Base-by-base conservation (phyloP, 78 protist genomes). In the Dictyostelium firmibasis region DNA sequence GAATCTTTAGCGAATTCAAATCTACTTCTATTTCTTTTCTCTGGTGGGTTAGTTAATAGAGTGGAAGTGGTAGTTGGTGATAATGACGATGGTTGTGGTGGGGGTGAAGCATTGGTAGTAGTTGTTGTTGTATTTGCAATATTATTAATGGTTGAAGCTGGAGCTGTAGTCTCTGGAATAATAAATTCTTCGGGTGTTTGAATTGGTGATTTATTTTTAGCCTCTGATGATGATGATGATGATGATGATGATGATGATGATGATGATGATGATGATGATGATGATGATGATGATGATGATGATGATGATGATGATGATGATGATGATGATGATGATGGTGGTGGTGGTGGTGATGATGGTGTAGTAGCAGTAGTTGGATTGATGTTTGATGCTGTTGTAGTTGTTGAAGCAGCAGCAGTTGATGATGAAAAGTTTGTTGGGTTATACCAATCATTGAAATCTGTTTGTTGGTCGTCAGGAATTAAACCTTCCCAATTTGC, bases 1-100 rank as follows among this genome's bases (percentile, higher is more conserved):
- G 79, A 72, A 31, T 89, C 94, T 50, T 89, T 89, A 33, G 94
- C 87, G 27, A 89, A 89, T 78, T 50, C 94, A 69, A 89, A 89
- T 31, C 94, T 83, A 9, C 87, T 81, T 38, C 72, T 78, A 8
- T 25, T 69, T 70, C 85, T 79, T 9, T 76, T 23, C 25, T 53
- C 47, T 18, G 44, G 36, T 6, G 70, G 20, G 2, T 35, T 33
- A 3, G 78, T 35, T 57, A 27, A 9, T 13, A 29, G 16, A 25
- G 57, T 62, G 2, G 33, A 7, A 2, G 75, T 18, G 7, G 13
- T 57, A 1, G 67, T 38, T 36, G 74, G 20, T 33, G 29, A 14
- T 25, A 13, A 27, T 31, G 41, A 14, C 13, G 41, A 7, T 13
- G 27, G 10, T 25, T 16, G 75, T 64, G 75, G 35, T 9, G 75